These are phyloP conservation scores for Oryza brachyantha DNA, from an alignment of 176 grass and related monocot species.

Conservation along the genomic window DNA sequence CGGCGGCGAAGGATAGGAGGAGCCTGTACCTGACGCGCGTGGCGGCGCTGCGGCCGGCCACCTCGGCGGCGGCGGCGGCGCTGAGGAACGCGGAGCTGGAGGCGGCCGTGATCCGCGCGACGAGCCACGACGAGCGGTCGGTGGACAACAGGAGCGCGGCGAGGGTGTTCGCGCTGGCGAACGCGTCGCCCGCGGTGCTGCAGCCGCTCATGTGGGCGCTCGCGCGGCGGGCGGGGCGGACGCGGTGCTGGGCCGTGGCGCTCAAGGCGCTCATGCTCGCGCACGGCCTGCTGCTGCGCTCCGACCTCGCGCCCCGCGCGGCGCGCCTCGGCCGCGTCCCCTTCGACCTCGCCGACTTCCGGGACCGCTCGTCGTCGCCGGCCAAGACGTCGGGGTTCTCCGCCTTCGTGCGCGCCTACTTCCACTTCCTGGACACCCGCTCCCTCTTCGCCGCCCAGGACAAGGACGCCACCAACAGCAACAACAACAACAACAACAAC, in stretches of 20 bases:
- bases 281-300: slow-evolving; percentile 76
- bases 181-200: slow-evolving; percentile 44
- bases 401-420: slow-evolving; percentile 82
- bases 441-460: slow-evolving; percentile 60
- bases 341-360: slow-evolving; percentile 91
- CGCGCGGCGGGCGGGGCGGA: slow-evolving; percentile 50
- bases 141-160: slow-evolving; percentile 63
- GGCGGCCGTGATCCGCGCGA: slow-evolving; percentile 76
- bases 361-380: slow-evolving; percentile 52
- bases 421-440: slow-evolving; percentile 80
- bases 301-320: slow-evolving; percentile 34
- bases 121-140: slow-evolving; percentile 75
- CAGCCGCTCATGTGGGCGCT: slow-evolving; percentile 81
- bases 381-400: slow-evolving; percentile 44
- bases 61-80: not conserved
- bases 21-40: slow-evolving; percentile 63
- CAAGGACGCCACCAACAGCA: not conserved
- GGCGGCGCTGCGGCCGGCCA: slow-evolving; percentile 12
- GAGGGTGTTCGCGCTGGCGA: slow-evolving; percentile 64
- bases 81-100: slow-evolving; percentile 48
- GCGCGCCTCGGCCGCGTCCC: slow-evolving; percentile 62
- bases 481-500: too few relatives aligned
- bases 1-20: slow-evolving; percentile 70
- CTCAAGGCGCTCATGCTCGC: slow-evolving; percentile 91
- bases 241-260: slow-evolving; percentile 83